Evolutionary conservation across 2,329 filamentous ascomycete genomes (phyloP).

Genomic region (Leptographium lundbergii): DNA sequence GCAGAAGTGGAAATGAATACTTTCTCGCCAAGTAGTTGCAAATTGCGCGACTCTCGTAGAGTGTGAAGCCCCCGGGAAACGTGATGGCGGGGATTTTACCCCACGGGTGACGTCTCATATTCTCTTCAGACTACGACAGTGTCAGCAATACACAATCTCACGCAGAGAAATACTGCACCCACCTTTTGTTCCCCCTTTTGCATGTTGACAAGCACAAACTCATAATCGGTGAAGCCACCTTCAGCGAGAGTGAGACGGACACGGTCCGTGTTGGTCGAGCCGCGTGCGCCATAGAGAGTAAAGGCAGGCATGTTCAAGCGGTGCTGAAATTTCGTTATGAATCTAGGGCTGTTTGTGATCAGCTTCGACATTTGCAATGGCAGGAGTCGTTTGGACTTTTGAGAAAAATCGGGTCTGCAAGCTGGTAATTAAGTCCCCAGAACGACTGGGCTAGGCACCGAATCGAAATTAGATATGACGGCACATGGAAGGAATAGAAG

Average conservation of each 20-base stretch:
- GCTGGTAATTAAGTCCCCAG: too few relatives aligned
- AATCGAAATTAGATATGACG: too few relatives aligned
- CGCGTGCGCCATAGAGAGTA: slow-evolving; percentile 26
- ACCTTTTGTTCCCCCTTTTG: slow-evolving; percentile 29
- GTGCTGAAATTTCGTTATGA: neutral
- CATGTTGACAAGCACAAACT: slow-evolving; percentile 25
- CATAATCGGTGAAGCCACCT: slow-evolving; percentile 29
- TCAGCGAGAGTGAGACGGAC: slow-evolving; percentile 29
- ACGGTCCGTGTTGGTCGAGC: slow-evolving; percentile 29
- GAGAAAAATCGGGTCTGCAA: too few relatives aligned
- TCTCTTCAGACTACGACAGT: slow-evolving; percentile 20
- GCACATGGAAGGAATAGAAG: too few relatives aligned
- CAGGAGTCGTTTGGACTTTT: too few relatives aligned
- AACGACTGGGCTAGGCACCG: too few relatives aligned
- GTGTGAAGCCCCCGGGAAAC: slow-evolving; percentile 27
- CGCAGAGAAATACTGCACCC: slow-evolving; percentile 8
- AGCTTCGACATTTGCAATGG: neutral
- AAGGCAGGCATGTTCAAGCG: slow-evolving; percentile 26
- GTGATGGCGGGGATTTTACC: slow-evolving; percentile 27
- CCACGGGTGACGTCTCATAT: slow-evolving; percentile 27
- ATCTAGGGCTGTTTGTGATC: neutral
- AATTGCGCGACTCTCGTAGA: slow-evolving; percentile 34
- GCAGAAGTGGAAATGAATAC: slow-evolving; percentile 31
- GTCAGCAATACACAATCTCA: slow-evolving; percentile 13
- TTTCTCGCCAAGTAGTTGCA: slow-evolving; percentile 32